Evolutionary conservation across 805 yeast species (phyloP).

Genomic region (Metschnikowia sp.): DNA sequence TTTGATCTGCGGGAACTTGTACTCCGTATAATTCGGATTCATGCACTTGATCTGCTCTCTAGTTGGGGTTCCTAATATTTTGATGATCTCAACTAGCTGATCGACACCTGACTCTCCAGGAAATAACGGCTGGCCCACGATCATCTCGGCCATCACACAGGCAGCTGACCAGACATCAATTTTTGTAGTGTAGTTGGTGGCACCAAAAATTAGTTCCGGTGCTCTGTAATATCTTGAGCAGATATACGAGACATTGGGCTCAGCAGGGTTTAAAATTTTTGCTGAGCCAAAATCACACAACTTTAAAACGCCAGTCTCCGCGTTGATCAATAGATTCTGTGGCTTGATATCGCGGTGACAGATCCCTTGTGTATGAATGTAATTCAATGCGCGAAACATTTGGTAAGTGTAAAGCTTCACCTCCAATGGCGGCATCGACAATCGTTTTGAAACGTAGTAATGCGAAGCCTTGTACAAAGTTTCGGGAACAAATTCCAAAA

Average conservation of each 20-base stretch:
- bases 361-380: constrained; percentile 72
- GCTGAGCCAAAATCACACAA: constrained; percentile 97
- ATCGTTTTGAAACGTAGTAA: constrained; percentile 69
- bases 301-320: constrained; percentile 78
- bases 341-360: constrained; percentile 96
- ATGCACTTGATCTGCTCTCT: constrained; percentile 87
- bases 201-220: constrained; percentile 96
- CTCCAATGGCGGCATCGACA: constrained; percentile 84
- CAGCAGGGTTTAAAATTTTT: constrained; percentile 80
- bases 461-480: constrained; percentile 89
- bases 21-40: constrained; percentile 98
- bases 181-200: constrained; percentile 92
- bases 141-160: constrained; percentile 96
- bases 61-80: constrained; percentile 92
- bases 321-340: constrained; percentile 83
- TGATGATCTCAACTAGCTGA: constrained; percentile 93
- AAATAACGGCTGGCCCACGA: constrained; percentile 92
- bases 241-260: constrained; percentile 93
- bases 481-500: constrained; percentile 93
- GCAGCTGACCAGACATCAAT: constrained; percentile 98
- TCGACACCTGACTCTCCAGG: constrained; percentile 98
- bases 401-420: constrained; percentile 82
- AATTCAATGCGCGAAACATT: constrained; percentile 71
- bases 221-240: constrained; percentile 97
- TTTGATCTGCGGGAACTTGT: constrained; percentile 85